Conservation (phyloP, 257 asterid species). For the Linderniella brevidens region DNA sequence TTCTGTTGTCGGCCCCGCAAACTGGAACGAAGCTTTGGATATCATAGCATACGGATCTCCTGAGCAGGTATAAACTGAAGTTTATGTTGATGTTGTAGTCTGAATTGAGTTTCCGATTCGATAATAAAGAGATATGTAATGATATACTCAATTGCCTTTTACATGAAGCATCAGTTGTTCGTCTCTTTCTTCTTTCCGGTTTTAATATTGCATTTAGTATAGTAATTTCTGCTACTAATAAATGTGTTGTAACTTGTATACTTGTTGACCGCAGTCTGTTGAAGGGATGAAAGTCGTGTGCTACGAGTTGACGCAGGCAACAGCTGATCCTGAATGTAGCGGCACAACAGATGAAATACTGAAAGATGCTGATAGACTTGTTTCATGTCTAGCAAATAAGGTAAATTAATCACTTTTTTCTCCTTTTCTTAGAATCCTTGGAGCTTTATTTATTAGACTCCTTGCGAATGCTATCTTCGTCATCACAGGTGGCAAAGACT, state of each 20-base stretch:
- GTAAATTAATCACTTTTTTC: slow-evolving; percentile 16
- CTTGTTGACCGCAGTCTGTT: slow-evolving; percentile 61
- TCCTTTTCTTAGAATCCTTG: neutral
- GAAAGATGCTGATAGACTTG: slow-evolving; percentile 95
- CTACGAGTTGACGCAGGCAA: slow-evolving; percentile 82
- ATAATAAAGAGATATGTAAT: neutral
- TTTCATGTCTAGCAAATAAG: slow-evolving; percentile 94
- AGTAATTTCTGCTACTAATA: slow-evolving; percentile 3
- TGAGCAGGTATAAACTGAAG: slow-evolving; percentile 47
- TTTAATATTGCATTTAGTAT: neutral
- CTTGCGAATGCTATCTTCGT: slow-evolving; percentile 8
- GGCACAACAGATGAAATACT: slow-evolving; percentile 47
- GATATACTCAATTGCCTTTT: neutral
- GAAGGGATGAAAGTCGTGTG: slow-evolving; percentile 99
- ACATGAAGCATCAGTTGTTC: neutral
- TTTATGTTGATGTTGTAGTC: neutral
- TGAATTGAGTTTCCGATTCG: neutral
- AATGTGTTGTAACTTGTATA: slow-evolving; percentile 3
- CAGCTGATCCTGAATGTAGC: slow-evolving; percentile 78
- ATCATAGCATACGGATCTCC: slow-evolving; percentile 74
- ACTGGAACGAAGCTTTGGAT: slow-evolving; percentile 95
- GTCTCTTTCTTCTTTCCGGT: slow-evolving; percentile 1
- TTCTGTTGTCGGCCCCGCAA: slow-evolving; percentile 60
- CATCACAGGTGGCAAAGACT: slow-evolving; percentile 77
- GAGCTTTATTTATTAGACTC: too few species aligned